phyloP scores from a whole-genome alignment of 805 yeast genomes.

The Spathaspora passalidarum region DNA sequence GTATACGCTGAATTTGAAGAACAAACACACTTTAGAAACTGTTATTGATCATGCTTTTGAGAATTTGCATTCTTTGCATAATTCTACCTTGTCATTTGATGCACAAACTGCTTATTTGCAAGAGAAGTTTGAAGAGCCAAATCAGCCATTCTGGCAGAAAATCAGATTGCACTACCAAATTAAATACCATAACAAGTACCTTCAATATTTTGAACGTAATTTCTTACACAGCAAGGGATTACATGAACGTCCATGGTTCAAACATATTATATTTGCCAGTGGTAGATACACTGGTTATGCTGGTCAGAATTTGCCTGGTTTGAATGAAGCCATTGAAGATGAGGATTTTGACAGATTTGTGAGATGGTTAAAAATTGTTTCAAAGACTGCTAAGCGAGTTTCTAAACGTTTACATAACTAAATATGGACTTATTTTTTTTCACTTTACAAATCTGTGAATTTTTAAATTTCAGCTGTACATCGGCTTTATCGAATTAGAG shows the following conservation, averaged over 20 bases:
- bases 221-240: constrained; percentile 50
- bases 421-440: background rate
- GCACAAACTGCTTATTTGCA: constrained; percentile 24
- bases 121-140: constrained; percentile 25
- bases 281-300: constrained; percentile 48
- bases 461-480: background rate
- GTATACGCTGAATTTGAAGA: constrained; percentile 10
- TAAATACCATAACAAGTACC: constrained; percentile 31
- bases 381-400: constrained; percentile 33
- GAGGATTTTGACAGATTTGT: constrained; percentile 42
- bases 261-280: constrained; percentile 63
- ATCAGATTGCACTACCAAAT: constrained; percentile 29
- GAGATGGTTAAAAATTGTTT: constrained; percentile 43
- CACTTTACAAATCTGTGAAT: background rate
- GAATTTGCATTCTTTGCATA: constrained; percentile 20
- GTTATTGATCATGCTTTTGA: constrained; percentile 18
- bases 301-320: constrained; percentile 57
- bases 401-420: constrained; percentile 6
- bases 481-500: too few relatives aligned
- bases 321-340: constrained; percentile 52
- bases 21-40: constrained; percentile 20
- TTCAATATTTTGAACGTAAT: constrained; percentile 50
- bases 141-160: constrained; percentile 34
- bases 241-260: constrained; percentile 54
- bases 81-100: constrained; percentile 27